Conservation (phyloP, 2,329 filamentous ascomycete species). For the Colletotrichum sp. region DNA sequence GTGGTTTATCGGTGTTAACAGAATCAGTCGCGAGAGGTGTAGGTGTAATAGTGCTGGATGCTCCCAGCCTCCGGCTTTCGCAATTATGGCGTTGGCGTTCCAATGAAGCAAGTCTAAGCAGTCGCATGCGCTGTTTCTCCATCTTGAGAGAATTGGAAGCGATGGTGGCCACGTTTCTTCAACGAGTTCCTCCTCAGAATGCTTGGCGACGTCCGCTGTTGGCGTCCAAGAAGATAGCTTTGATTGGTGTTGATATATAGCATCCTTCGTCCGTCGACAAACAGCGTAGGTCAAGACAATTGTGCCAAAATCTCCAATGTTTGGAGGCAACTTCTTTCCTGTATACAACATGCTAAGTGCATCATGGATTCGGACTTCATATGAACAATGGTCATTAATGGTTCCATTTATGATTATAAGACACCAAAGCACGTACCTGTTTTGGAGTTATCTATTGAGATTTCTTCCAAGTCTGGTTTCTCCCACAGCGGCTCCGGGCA, state of each 20-base stretch:
- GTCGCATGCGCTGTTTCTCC: constrained; percentile 50
- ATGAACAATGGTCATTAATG: neutral
- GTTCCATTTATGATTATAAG: neutral
- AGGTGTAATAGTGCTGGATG: constrained; percentile 61
- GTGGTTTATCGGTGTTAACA: constrained; percentile 52
- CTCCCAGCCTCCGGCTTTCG: constrained; percentile 53
- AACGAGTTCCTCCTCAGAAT: neutral
- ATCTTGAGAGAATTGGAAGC: constrained; percentile 24
- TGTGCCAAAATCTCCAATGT: constrained; percentile 28
- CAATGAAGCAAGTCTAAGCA: constrained; percentile 62
- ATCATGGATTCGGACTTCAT: neutral
- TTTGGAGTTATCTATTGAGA: neutral
- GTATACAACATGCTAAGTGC: neutral
- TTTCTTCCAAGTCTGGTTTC: neutral
- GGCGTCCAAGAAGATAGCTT: constrained; percentile 32
- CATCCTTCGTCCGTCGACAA: constrained; percentile 34
- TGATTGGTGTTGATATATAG: constrained; percentile 29
- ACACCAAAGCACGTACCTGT: neutral
- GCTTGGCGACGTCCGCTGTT: constrained; percentile 1
- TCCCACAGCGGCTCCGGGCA: constrained; percentile 18
- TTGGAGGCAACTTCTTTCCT: neutral
- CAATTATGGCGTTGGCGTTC: constrained; percentile 58
- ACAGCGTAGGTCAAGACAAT: constrained; percentile 39
- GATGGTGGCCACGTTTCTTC: constrained; percentile 20
- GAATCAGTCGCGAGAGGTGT: constrained; percentile 56